A percentile compares a stretch with the other conserved stretches of the same genome.
phyloP scores from a whole-genome alignment of 495 filamentous ascomycete genomes.

The Neurospora sp. region DNA sequence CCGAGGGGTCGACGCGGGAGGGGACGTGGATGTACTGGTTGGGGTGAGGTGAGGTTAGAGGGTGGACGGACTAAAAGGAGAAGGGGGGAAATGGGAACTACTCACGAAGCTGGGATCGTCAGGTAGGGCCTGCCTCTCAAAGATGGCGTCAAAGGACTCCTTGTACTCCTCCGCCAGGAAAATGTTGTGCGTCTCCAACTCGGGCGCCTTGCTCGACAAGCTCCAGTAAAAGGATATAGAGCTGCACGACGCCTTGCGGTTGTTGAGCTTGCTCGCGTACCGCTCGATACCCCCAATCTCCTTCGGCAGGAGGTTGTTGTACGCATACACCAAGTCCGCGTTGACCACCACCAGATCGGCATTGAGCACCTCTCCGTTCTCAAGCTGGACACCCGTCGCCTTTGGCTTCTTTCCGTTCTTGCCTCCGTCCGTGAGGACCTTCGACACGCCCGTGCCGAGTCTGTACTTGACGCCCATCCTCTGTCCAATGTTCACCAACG shows the following conservation, averaged over 20 bases:
- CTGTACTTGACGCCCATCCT: conserved; percentile 48
- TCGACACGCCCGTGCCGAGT: conserved; percentile 40
- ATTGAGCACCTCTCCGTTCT: conserved; percentile 37
- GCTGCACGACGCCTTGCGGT: conserved; percentile 48
- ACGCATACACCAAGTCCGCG: conserved; percentile 61
- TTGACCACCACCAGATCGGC: conserved; percentile 58
- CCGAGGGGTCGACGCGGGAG: conserved; percentile 50
- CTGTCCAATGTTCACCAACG: conserved; percentile 45
- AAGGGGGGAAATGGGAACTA: background rate
- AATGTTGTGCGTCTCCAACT: conserved; percentile 60
- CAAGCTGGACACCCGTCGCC: conserved; percentile 46
- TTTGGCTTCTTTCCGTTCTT: conserved; percentile 23
- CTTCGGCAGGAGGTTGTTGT: conserved; percentile 49
- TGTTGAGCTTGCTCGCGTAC: conserved; percentile 38
- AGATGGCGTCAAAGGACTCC: conserved; percentile 61
- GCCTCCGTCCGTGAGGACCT: conserved; percentile 31
- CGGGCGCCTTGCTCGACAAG: conserved; percentile 43
- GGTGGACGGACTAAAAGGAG: background rate
- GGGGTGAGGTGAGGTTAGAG: background rate
- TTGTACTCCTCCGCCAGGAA: conserved; percentile 61
- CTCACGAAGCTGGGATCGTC: conserved; percentile 48
- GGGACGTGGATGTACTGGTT: conserved; percentile 57
- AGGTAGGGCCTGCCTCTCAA: conserved; percentile 53
- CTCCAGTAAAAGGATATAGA: conserved; percentile 70
- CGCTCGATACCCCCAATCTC: conserved; percentile 7